These are phyloP conservation scores for Calonectria leucothoes DNA, from an alignment of 2,329 filamentous ascomycete species.

Conservation along the genomic window DNA sequence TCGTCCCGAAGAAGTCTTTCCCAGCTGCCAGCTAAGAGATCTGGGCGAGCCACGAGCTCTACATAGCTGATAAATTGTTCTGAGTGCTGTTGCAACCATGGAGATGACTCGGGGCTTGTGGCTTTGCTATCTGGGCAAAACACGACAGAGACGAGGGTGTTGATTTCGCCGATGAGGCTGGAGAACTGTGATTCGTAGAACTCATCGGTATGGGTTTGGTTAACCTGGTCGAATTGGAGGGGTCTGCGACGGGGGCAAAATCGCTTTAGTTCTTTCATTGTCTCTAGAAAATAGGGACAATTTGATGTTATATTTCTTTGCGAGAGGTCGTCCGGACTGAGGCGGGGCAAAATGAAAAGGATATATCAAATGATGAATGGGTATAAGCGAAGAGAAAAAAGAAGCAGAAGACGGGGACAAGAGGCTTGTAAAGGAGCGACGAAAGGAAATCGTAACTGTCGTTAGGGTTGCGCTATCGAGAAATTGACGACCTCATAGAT, in stretches of 20 bases:
- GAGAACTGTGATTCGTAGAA: conserved; percentile 37
- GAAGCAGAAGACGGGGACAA: conserved; percentile 9
- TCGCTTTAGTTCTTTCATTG: conserved; percentile 29
- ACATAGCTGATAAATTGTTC: conserved; percentile 40
- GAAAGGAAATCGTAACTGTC: conserved; percentile 14
- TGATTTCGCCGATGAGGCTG: conserved; percentile 38
- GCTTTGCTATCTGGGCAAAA: conserved; percentile 30
- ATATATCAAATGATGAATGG: not conserved
- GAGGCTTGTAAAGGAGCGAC: conserved; percentile 32
- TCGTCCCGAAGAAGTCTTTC: conserved; percentile 39
- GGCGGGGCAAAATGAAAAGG: not conserved
- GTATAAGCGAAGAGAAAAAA: conserved; percentile 9
- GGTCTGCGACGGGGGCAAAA: conserved; percentile 30
- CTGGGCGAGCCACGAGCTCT: conserved; percentile 42
- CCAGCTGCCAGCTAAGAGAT: conserved; percentile 41
- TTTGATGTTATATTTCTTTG: not conserved
- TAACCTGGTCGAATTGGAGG: conserved; percentile 27
- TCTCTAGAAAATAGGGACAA: conserved; percentile 5
- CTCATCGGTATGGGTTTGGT: conserved; percentile 31
- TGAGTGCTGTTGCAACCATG: conserved; percentile 39
- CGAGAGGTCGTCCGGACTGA: not conserved
- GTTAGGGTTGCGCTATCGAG: conserved; percentile 33
- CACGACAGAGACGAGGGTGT: conserved; percentile 28
- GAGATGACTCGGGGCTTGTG: conserved; percentile 18
- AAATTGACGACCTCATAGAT: conserved; percentile 41